Evolutionary conservation across 345 rosid species (phyloP).

Genomic region (Acer yangbiense): DNA sequence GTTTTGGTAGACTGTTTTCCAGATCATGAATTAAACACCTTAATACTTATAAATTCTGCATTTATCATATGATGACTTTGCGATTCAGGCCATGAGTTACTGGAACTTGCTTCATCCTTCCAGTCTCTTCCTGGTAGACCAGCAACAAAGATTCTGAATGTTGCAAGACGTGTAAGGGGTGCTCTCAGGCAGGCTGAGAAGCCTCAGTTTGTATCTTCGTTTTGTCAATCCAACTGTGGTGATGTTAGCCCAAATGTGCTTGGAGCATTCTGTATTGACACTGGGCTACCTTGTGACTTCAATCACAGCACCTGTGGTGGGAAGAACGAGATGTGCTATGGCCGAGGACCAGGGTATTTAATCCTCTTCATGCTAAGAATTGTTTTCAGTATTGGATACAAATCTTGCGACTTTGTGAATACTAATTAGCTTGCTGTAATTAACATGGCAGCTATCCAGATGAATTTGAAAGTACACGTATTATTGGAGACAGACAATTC

Average conservation of each 20-base stretch:
- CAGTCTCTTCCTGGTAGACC: slow-evolving; percentile 73
- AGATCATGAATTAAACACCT: neutral
- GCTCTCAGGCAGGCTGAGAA: slow-evolving; percentile 75
- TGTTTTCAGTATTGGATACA: neutral
- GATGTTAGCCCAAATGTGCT: slow-evolving; percentile 99
- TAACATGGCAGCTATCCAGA: slow-evolving; percentile 70
- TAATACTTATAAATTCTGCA: neutral
- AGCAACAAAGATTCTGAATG: slow-evolving; percentile 61
- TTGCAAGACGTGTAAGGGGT: slow-evolving; percentile 80
- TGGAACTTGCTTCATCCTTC: slow-evolving; percentile 92
- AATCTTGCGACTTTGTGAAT: slow-evolving; percentile 13
- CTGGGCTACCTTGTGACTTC: slow-evolving; percentile 96
- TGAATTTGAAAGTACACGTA: slow-evolving; percentile 94
- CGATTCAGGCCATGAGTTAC: slow-evolving; percentile 67
- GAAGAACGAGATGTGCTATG: slow-evolving; percentile 87
- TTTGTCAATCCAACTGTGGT: slow-evolving; percentile 97
- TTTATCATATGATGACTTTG: slow-evolving; percentile 19
- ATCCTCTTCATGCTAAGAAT: slow-evolving; percentile 7
- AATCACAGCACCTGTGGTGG: slow-evolving; percentile 98
- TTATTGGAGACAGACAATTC: slow-evolving; percentile 94
- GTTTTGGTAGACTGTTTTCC: neutral
- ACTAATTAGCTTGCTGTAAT: slow-evolving; percentile 20
- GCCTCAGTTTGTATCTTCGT: slow-evolving; percentile 93
- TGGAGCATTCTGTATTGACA: slow-evolving; percentile 88
- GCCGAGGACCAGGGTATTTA: slow-evolving; percentile 96